Base-by-base conservation (phyloP, 306 rosid species). In the Ochetophila trinervis region DNA sequence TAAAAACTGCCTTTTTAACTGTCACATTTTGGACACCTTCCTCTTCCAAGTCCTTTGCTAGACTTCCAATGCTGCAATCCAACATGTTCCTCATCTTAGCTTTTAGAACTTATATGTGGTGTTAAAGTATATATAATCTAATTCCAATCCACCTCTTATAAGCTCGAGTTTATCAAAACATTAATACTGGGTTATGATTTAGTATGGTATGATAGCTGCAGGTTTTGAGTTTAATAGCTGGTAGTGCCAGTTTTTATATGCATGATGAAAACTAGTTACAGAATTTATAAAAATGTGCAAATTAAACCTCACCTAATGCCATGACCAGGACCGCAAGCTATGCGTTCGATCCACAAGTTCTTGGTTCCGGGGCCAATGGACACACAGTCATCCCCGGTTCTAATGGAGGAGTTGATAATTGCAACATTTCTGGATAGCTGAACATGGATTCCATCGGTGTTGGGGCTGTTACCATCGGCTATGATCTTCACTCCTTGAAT, bases 291-390 rank as follows among this genome's bases (percentile, higher is more conserved):
- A 32, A 60, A 17, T 11, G 9, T 12, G 7, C 8, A 45, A 50
- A 6, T 37, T 37, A 21, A 42, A 22, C 6, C 59, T 12, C 5
- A 73, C 78, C 73, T 59, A 19, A 74, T 61, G 53, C 65, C 74
- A 8, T 74, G 74, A 44, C 74, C 69, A 22, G 74, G 69, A 36
- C 74, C 74, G 50, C 79, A 74, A 1, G 17, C 34, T 50, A 61
- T 67, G 22, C 37, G 59, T 52, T 74, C 60, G 4, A 74, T 67
- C 79, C 79, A 74, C 32, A 74, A 22, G 47, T 67, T 53, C 18
- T 60, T 63, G 23, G 64, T 67, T 44, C 74, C 69, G 4, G 78
- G 74, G 69, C 74, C 74, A 56, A 74, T 67, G 10, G 78, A 74
- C 52, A 60, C 53, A 7, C 65, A 74, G 6, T 74, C 74, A 48